A percentile compares a stretch with the other conserved stretches of the same genome.
Conservation (phyloP, 2,329 filamentous ascomycete species). For the Cercospora sp. region DNA sequence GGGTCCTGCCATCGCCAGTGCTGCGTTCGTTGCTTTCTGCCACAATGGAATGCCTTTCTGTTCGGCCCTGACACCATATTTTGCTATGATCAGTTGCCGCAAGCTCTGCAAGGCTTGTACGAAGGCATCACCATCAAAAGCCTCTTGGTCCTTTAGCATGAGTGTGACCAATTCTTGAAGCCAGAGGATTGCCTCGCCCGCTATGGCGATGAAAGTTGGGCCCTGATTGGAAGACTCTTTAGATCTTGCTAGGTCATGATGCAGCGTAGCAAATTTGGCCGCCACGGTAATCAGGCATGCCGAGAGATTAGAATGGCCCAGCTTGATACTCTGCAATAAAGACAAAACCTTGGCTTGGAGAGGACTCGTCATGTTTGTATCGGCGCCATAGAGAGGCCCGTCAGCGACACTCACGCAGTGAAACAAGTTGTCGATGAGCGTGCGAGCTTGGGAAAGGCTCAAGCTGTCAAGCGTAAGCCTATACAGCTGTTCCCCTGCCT, state of each 20-base stretch:
- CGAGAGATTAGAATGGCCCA: constrained; percentile 64
- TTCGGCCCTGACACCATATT: constrained; percentile 74
- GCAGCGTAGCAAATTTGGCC: constrained; percentile 69
- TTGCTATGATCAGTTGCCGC: constrained; percentile 69
- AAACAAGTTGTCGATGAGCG: constrained; percentile 71
- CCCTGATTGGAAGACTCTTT: constrained; percentile 42
- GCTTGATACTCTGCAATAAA: constrained; percentile 66
- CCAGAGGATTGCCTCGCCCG: constrained; percentile 75
- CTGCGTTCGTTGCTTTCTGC: constrained; percentile 74
- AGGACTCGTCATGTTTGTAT: constrained; percentile 71
- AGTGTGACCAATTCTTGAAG: constrained; percentile 62
- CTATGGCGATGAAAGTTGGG: constrained; percentile 86
- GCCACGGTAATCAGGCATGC: constrained; percentile 69
- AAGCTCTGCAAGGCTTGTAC: constrained; percentile 66
- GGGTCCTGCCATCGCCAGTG: constrained; percentile 66
- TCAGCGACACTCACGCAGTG: constrained; percentile 71
- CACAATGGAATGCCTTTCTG: constrained; percentile 74
- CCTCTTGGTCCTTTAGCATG: constrained; percentile 63
- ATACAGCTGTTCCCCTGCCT: constrained; percentile 75
- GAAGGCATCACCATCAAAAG: constrained; percentile 70
- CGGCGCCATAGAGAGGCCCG: constrained; percentile 66
- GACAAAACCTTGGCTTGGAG: constrained; percentile 71
- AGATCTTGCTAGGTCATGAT: constrained; percentile 53
- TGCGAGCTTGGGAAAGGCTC: constrained; percentile 60
- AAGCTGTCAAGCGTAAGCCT: constrained; percentile 68